A percentile compares a stretch with the other conserved stretches of the same genome.
Evolutionary conservation across 2,329 filamentous ascomycete species (phyloP).

Genomic region (Phyllosticta capitalensis): DNA sequence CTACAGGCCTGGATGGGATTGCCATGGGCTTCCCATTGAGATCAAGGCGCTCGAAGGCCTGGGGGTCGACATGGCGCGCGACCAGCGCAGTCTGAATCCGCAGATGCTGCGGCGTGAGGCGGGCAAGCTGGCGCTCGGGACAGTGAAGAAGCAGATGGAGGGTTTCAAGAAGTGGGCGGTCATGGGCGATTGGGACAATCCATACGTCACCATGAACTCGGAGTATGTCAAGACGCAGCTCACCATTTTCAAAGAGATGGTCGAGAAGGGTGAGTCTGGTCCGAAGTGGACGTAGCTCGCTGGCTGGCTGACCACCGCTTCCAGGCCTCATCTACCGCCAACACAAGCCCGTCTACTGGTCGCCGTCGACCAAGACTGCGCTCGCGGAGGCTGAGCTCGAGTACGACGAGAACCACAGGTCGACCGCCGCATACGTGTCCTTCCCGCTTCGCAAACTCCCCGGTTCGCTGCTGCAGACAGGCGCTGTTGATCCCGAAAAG

Average conservation of each 20-base stretch:
- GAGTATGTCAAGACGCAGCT: conserved; percentile 68
- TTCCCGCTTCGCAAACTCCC: conserved; percentile 54
- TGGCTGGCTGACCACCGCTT: neutral
- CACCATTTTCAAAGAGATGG: conserved; percentile 65
- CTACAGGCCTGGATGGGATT: conserved; percentile 94
- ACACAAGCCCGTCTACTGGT: conserved; percentile 82
- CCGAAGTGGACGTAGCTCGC: neutral
- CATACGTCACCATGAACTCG: conserved; percentile 71
- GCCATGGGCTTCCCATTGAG: conserved; percentile 93
- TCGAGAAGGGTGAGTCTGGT: conserved; percentile 44
- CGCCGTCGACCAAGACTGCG: conserved; percentile 66
- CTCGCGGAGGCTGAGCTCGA: conserved; percentile 79
- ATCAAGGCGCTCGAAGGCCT: conserved; percentile 71
- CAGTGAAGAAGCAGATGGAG: conserved; percentile 62
- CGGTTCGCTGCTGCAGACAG: conserved; percentile 21
- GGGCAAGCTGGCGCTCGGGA: conserved; percentile 55
- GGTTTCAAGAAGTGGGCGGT: conserved; percentile 65
- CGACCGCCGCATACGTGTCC: conserved; percentile 65
- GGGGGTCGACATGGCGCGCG: conserved; percentile 17
- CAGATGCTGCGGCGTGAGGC: conserved; percentile 57
- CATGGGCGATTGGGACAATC: conserved; percentile 70
- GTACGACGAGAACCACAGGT: conserved; percentile 66
- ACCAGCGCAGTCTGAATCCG: conserved; percentile 32
- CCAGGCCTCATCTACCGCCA: conserved; percentile 63
- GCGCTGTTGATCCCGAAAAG: conserved; percentile 23